phyloP scores from a whole-genome alignment of 768 basidiomycete species.

The Dacryopinax primogenitus region DNA sequence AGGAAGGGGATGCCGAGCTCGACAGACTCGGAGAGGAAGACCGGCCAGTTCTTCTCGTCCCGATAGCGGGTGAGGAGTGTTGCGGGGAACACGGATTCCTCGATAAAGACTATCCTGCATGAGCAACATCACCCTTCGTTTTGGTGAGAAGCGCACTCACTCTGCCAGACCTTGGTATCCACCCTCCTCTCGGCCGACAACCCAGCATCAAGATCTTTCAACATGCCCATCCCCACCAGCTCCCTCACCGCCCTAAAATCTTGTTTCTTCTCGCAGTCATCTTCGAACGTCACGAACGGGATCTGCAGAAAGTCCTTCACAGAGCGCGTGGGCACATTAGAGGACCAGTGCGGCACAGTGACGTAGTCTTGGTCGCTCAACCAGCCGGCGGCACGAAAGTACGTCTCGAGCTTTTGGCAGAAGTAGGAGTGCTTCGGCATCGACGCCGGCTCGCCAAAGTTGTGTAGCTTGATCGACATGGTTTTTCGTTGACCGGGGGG shows the following conservation, averaged over 20 bases:
- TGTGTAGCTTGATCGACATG: not conserved
- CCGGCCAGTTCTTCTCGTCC: not conserved
- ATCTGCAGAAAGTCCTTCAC: not conserved
- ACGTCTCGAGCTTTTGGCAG: slow-evolving; percentile 1
- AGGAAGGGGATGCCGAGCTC: not conserved
- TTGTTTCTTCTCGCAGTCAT: not conserved
- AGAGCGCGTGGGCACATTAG: not conserved
- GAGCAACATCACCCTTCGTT: not conserved
- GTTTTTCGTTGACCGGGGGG: not conserved
- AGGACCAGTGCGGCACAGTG: not conserved
- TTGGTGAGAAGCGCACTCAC: not conserved
- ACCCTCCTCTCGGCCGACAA: not conserved
- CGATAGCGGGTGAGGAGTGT: not conserved
- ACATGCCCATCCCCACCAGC: not conserved
- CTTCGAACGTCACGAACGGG: not conserved
- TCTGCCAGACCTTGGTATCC: not conserved
- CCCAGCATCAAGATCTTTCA: not conserved
- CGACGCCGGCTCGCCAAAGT: not conserved
- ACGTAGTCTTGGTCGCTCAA: not conserved
- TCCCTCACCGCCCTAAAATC: not conserved
- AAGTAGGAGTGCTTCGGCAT: not conserved
- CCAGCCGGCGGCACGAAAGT: not conserved
- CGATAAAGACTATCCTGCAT: not conserved
- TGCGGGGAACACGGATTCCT: not conserved
- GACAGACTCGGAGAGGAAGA: not conserved